phyloP scores from a whole-genome alignment of 169 alveolate species.

The Nephromyces sp. region DNA sequence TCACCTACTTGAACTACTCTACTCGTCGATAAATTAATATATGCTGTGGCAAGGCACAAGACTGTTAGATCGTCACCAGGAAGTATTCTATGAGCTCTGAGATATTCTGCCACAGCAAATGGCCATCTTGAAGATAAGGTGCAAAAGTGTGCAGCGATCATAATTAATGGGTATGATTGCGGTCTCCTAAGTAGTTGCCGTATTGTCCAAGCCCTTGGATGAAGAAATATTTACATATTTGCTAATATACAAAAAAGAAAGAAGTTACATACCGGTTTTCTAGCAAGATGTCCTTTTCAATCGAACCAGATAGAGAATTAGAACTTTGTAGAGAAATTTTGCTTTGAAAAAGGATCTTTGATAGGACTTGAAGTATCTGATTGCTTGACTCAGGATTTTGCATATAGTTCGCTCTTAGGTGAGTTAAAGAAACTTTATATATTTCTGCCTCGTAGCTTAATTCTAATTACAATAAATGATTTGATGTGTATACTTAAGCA shows the following conservation, averaged over 20 bases:
- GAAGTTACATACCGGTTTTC: not conserved
- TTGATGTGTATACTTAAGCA: too few species aligned
- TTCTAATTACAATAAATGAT: too few species aligned
- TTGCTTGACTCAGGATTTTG: not conserved
- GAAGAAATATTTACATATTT: not conserved
- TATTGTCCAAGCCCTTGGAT: slow-evolving; percentile 50
- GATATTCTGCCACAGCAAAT: slow-evolving; percentile 51
- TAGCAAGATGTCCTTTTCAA: not conserved
- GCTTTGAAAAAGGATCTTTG: not conserved
- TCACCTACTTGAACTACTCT: slow-evolving; percentile 30
- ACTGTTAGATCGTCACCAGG: slow-evolving; percentile 45
- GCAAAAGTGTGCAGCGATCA: slow-evolving; percentile 55
- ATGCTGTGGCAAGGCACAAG: slow-evolving; percentile 49
- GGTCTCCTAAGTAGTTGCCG: slow-evolving; percentile 49
- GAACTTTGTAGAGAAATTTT: not conserved
- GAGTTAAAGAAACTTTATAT: not conserved
- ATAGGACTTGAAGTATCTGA: not conserved
- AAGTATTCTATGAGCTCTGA: slow-evolving; percentile 35
- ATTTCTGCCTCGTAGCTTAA: not conserved
- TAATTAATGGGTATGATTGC: slow-evolving; percentile 32
- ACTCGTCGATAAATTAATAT: slow-evolving; percentile 42
- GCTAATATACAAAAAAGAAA: not conserved
- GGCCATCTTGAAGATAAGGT: slow-evolving; percentile 53
- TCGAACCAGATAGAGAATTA: not conserved
- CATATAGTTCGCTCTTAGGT: not conserved